A percentile compares a stretch with the other conserved stretches of the same genome.
phyloP scores from a whole-genome alignment of 2,329 filamentous ascomycete species.

The Epichloe typhina region DNA sequence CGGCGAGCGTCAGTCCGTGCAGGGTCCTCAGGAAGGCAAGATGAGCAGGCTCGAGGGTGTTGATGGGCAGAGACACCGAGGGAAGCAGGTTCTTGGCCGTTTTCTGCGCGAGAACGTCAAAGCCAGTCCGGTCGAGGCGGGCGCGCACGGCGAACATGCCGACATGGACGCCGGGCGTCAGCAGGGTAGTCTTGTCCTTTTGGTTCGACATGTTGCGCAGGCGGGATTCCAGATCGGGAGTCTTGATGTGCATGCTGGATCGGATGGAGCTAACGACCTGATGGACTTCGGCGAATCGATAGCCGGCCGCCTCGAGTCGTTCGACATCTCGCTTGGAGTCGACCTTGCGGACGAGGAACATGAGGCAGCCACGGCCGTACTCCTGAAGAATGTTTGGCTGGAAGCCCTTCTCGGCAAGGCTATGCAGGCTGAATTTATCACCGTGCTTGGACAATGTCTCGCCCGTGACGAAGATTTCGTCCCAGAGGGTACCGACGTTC shows the following conservation, averaged over 20 bases:
- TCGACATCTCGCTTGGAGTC: constrained; percentile 43
- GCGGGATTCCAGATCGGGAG: constrained; percentile 44
- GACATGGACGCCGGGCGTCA: constrained; percentile 41
- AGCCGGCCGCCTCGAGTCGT: constrained; percentile 57
- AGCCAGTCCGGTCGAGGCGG: constrained; percentile 37
- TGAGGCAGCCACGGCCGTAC: constrained; percentile 60
- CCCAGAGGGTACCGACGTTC: constrained; percentile 57
- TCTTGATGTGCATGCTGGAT: constrained; percentile 60
- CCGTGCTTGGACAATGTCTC: constrained; percentile 8
- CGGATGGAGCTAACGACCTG: constrained; percentile 58
- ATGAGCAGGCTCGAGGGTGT: constrained; percentile 41
- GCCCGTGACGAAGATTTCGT: constrained; percentile 61
- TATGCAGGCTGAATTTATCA: constrained; percentile 16
- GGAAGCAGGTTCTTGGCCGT: constrained; percentile 47
- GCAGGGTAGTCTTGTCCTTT: constrained; percentile 30
- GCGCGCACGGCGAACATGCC: constrained; percentile 46
- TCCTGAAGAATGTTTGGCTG: constrained; percentile 11
- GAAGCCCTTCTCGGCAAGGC: constrained; percentile 29
- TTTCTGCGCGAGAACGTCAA: constrained; percentile 49
- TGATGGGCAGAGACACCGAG: constrained; percentile 38
- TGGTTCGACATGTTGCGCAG: constrained; percentile 53
- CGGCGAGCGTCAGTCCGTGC: constrained; percentile 27
- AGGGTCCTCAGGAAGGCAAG: constrained; percentile 39
- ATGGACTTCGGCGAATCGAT: constrained; percentile 58
- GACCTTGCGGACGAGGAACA: constrained; percentile 63